A percentile compares a stretch with the other conserved stretches of the same genome.
Evolutionary conservation across 2,329 filamentous ascomycete genomes (phyloP).

Genomic region (Verticillium alfalfae): DNA sequence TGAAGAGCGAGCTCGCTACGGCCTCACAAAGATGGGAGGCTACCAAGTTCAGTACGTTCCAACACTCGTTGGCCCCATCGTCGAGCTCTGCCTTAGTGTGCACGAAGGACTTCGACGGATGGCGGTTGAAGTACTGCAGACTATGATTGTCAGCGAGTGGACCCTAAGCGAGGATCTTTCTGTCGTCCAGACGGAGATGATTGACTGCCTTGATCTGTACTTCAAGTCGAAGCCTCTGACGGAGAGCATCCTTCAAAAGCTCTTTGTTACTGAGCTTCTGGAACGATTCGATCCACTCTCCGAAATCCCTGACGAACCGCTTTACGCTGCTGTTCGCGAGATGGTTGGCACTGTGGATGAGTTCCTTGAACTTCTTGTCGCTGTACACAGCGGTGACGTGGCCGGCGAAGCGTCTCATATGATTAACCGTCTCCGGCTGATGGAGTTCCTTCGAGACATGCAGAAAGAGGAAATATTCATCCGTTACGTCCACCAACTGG

Average conservation of each 20-base stretch:
- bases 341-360: slow-evolving; percentile 84
- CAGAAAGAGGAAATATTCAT: slow-evolving; percentile 96
- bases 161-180: slow-evolving; percentile 87
- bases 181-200: slow-evolving; percentile 91
- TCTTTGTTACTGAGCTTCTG: slow-evolving; percentile 82
- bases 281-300: slow-evolving; percentile 71
- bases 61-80: slow-evolving; percentile 81
- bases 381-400: slow-evolving; percentile 73
- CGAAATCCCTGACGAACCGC: slow-evolving; percentile 60
- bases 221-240: slow-evolving; percentile 87
- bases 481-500: slow-evolving; percentile 89
- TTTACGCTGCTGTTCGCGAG: slow-evolving; percentile 71
- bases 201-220: slow-evolving; percentile 83
- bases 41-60: slow-evolving; percentile 99
- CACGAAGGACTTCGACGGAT: slow-evolving; percentile 86
- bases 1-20: slow-evolving; percentile 75
- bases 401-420: slow-evolving; percentile 73
- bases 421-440: slow-evolving; percentile 81
- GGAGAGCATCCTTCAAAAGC: slow-evolving; percentile 84
- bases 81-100: slow-evolving; percentile 90
- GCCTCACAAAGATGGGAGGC: slow-evolving; percentile 79
- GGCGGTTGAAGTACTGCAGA: slow-evolving; percentile 88
- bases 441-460: slow-evolving; percentile 96
- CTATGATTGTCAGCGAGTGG: slow-evolving; percentile 99
- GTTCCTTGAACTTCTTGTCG: slow-evolving; percentile 83